phyloP scores from a whole-genome alignment of 495 filamentous ascomycete genomes.

The Annulohypoxylon nitens region DNA sequence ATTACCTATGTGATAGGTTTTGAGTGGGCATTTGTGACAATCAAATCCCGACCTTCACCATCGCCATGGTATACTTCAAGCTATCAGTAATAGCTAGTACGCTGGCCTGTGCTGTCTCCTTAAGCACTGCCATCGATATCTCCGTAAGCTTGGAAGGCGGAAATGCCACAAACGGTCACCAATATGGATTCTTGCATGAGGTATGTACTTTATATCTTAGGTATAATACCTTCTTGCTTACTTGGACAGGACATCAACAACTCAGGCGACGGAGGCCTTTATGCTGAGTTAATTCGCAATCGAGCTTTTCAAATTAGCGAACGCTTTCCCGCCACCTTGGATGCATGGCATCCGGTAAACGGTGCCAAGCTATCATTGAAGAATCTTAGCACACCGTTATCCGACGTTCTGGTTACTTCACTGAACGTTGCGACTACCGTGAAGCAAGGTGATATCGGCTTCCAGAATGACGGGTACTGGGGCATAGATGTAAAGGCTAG shows the following conservation, averaged over 20 bases:
- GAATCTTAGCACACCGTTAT: constrained; percentile 61
- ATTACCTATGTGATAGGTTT: not conserved
- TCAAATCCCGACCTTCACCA: not conserved
- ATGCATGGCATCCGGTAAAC: constrained; percentile 68
- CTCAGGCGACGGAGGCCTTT: constrained; percentile 81
- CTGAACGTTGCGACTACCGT: constrained; percentile 65
- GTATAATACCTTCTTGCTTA: not conserved
- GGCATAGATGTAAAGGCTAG: constrained; percentile 67
- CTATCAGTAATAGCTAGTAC: constrained; percentile 37
- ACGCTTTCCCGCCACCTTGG: constrained; percentile 58
- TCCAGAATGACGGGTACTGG: constrained; percentile 72
- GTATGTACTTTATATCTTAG: constrained; percentile 19
- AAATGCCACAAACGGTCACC: constrained; percentile 52
- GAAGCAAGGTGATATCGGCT: constrained; percentile 60
- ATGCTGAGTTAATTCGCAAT: constrained; percentile 79
- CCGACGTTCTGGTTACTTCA: constrained; percentile 68
- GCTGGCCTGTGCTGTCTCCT: constrained; percentile 26
- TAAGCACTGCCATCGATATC: constrained; percentile 49
- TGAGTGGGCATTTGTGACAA: not conserved
- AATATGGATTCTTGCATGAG: constrained; percentile 60
- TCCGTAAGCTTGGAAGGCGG: constrained; percentile 53
- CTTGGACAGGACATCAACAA: constrained; percentile 73
- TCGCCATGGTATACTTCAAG: constrained; percentile 52
- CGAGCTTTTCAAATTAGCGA: constrained; percentile 70
- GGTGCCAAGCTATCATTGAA: constrained; percentile 65